phyloP scores from a whole-genome alignment of 2,329 filamentous ascomycete genomes.

The Zalaria sp. region DNA sequence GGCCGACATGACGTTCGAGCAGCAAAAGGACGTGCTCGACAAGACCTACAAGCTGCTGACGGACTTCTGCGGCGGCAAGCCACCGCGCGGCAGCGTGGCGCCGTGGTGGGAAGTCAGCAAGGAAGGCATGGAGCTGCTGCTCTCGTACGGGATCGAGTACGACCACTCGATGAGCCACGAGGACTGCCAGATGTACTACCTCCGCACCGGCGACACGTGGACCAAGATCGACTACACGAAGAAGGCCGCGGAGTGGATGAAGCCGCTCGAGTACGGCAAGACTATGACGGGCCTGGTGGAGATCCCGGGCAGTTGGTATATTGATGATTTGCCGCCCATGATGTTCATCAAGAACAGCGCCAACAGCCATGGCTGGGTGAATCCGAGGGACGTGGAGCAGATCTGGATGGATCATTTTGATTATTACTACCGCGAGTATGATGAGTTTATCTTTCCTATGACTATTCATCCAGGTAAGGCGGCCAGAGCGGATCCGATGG shows the following conservation, averaged over 20 bases:
- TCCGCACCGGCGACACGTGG: constrained; percentile 48
- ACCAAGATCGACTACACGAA: constrained; percentile 53
- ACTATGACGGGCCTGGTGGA: constrained; percentile 46
- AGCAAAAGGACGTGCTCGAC: constrained; percentile 58
- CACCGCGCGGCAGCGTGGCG: constrained; percentile 54
- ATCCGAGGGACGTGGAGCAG: constrained; percentile 42
- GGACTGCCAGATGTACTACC: constrained; percentile 48
- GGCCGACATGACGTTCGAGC: constrained; percentile 54
- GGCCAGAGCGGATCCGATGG: constrained; percentile 22
- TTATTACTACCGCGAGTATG: constrained; percentile 62
- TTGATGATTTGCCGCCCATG: constrained; percentile 42
- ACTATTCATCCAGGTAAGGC: constrained; percentile 50
- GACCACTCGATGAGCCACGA: constrained; percentile 53
- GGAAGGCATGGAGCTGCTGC: constrained; percentile 49
- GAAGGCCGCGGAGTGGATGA: constrained; percentile 50
- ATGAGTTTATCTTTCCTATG: constrained; percentile 63
- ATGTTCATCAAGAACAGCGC: constrained; percentile 54
- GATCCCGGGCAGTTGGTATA: constrained; percentile 33
- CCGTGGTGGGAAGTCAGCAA: constrained; percentile 55
- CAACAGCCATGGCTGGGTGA: constrained; percentile 46
- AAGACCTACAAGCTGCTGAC: constrained; percentile 58
- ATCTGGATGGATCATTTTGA: constrained; percentile 53
- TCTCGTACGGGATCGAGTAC: constrained; percentile 54
- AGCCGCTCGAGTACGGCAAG: constrained; percentile 43
- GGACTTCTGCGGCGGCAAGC: constrained; percentile 54